Base-by-base conservation (phyloP, 306 rosid species). In the Prunus mume region DNA sequence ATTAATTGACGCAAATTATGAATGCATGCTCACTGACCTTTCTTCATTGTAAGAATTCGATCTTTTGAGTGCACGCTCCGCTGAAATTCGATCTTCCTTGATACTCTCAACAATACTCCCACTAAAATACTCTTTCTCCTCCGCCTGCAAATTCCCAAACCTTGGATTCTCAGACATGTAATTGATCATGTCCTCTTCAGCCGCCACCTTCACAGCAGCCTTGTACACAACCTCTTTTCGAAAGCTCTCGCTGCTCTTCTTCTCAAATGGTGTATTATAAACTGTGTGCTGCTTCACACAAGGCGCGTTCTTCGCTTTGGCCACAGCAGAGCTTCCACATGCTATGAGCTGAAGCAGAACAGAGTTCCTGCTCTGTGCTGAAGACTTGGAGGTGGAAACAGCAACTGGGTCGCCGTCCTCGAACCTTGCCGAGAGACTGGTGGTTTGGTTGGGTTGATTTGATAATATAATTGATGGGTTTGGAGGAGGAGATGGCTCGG, bases 91-190 rank as follows among this genome's bases (percentile, higher is more conserved):
- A 38, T 79, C 74, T 6, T 84, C 90, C 18, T 76, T 78, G 60
- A 85, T 88, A 60, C 93, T 79, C 64, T 93, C 98, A 1, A 93
- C 86, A 27, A 93, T 75, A 63, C 96, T 91, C 6, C 98, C 98
- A 24, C 97, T 93, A 51, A 93, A 93, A 57, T 93, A 93, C 73
- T 90, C 98, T 78, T 93, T 91, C 82, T 93, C 98, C 82, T 90
- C 96, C 0, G 79, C 56, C 78, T 85, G 91, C 71, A 85, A 73
- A 47, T 89, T 89, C 81, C 98, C 96, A 10, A 90, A 84, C 81
- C 97, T 87, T 6, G 97, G 98, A 71, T 93, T 91, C 87, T 89
- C 96, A 68, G 92, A 80, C 61, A 87, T 88, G 74, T 62, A 90
- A n/a, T 73, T 87, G 5, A 90, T 85, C 87, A 83, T 83, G 55